Percentiles rank a stretch among this genome's conserved stretches.
phyloP scores from a whole-genome alignment of 192 early-diverging fungal species.

The Linnemannia zychae region DNA sequence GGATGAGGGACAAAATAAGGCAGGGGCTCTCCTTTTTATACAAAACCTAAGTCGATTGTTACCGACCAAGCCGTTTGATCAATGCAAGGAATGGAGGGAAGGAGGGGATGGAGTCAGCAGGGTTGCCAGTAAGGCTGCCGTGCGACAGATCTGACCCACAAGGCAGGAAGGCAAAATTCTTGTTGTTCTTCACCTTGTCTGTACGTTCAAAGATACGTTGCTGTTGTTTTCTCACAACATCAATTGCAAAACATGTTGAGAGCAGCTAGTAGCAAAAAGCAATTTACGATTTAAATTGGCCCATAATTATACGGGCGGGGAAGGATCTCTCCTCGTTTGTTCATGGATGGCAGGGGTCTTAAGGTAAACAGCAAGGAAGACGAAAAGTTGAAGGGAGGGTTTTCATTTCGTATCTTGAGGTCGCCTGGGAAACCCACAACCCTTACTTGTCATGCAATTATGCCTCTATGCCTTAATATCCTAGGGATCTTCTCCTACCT shows the following conservation, averaged over 20 bases:
- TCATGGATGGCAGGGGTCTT: no score
- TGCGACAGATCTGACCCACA: neutral
- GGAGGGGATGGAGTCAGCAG: neutral
- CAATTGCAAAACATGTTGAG: conserved; percentile 1
- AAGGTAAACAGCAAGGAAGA: no score
- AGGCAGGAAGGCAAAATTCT: neutral
- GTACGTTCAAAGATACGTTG: neutral
- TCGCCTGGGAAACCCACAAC: no score
- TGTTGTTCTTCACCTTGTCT: no score
- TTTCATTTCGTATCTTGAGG: no score
- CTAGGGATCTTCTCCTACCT: no score
- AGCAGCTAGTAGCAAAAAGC: neutral
- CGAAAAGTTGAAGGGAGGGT: no score
- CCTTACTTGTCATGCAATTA: no score
- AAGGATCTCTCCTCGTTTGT: neutral
- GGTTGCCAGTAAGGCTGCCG: neutral
- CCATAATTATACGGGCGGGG: neutral
- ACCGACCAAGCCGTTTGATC: neutral
- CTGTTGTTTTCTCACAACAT: neutral
- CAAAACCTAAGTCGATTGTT: neutral
- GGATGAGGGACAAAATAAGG: neutral
- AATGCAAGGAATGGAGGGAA: neutral
- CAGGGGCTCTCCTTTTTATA: neutral
- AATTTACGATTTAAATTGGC: neutral
- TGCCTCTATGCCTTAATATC: no score